Base-by-base conservation (phyloP, 2,329 filamentous ascomycete species). In the Amphichorda felina region DNA sequence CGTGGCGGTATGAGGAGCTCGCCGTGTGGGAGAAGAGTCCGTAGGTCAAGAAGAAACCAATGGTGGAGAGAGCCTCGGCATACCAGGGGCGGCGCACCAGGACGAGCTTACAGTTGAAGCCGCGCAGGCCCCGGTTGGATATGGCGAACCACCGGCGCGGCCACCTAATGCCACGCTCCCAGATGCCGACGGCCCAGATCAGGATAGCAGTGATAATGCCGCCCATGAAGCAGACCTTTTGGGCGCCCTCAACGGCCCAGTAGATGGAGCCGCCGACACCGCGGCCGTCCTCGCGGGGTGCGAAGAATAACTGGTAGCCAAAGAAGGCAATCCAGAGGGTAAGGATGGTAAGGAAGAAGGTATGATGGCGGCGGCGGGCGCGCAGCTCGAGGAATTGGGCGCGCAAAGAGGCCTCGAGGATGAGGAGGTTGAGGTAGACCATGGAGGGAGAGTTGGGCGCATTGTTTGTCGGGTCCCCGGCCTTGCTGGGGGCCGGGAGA, bases 391-490 rank as follows among this genome's bases (percentile, higher is more conserved):
- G 77, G 59, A 93, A 96, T 50, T 98, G 91, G 17, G 86, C 80
- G 44, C 91, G 85, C 25, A 98, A 68, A 5, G 87, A 94, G 33
- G 86, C 87, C 58, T 98, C 91, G 57, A 98, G 83, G 49, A 98
- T 93, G 40, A 98, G 74, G 17, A 98, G 80, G 60, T 98, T 98
- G 50, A 98, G 78, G 63, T 98, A 98, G 53, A 98, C 95, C 67
- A 94, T 91, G 37, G 86, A 85, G 31, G 88, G 88, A 13, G 85
- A 86, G 52, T 83, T 89, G n/a, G 88, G 88, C 13, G 89, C 76
- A 41, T 80, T 77, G 48, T 78, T 79, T 42, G 89, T 72, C 19
- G 86, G 85, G 54, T 93, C 86, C 52, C 63, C 61, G 19, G 65
- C 57, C 47, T 68, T 70, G 46, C 47, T 49, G 46, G 63, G 45